A percentile compares a stretch with the other conserved stretches of the same genome.
Conservation (phyloP, 1,284 basidiomycete species). For the Rhodotorula mucilaginosa region DNA sequence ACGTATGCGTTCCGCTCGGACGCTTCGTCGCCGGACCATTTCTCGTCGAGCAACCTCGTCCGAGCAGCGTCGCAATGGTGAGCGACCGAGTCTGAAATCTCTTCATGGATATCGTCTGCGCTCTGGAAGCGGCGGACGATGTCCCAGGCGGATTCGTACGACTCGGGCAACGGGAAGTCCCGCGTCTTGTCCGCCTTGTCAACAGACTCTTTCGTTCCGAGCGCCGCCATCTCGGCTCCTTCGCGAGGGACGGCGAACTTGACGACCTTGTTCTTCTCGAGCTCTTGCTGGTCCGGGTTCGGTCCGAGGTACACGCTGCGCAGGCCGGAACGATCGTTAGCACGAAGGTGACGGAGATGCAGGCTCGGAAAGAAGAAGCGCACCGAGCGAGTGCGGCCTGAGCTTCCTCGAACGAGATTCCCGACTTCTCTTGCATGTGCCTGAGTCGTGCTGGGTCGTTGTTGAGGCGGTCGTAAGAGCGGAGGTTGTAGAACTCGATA, state of each 20-base stretch:
- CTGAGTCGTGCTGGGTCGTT: slow-evolving; percentile 9
- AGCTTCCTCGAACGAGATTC: slow-evolving; percentile 76
- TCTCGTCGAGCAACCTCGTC: slow-evolving; percentile 65
- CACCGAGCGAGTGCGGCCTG: slow-evolving; percentile 77
- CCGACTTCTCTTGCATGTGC: slow-evolving; percentile 67
- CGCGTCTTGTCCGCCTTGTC: slow-evolving; percentile 22
- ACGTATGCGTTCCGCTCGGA: slow-evolving; percentile 75
- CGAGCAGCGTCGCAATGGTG: slow-evolving; percentile 65
- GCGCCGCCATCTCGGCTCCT: slow-evolving; percentile 25
- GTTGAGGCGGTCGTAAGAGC: slow-evolving; percentile 70
- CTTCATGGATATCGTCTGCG: slow-evolving; percentile 25
- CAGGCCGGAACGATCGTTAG: not conserved
- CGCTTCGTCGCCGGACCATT: slow-evolving; percentile 75
- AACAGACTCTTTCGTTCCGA: slow-evolving; percentile 17
- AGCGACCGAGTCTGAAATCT: slow-evolving; percentile 68
- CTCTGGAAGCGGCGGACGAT: slow-evolving; percentile 41
- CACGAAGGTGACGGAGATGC: not conserved
- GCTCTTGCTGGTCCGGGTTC: slow-evolving; percentile 21
- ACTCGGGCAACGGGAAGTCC: slow-evolving; percentile 40
- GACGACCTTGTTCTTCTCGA: slow-evolving; percentile 39
- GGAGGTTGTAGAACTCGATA: slow-evolving; percentile 83
- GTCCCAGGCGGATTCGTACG: slow-evolving; percentile 43
- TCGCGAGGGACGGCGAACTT: slow-evolving; percentile 25
- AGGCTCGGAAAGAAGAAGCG: not conserved
- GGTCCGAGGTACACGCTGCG: slow-evolving; percentile 32